phyloP scores from a whole-genome alignment of 495 filamentous ascomycete species.

The Penicillium parvum region DNA sequence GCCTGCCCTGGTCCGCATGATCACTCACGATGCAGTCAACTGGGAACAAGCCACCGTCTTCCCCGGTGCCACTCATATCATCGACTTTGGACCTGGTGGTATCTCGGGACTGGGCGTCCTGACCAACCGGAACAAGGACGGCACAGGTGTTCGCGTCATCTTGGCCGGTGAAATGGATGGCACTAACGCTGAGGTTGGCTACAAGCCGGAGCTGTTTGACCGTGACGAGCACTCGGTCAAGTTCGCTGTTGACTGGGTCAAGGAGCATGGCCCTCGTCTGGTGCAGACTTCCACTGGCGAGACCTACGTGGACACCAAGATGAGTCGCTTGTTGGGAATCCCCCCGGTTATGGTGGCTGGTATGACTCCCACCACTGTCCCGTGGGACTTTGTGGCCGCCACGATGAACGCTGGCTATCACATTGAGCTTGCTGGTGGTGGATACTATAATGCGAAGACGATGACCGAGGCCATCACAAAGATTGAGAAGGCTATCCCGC shows the following conservation, averaged over 20 bases:
- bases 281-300: conserved; percentile 81
- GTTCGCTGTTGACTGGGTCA: conserved; percentile 97
- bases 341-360: conserved; percentile 91
- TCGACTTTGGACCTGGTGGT: conserved; percentile 95
- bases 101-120: conserved; percentile 95
- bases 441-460: conserved; percentile 86
- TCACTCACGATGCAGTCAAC: conserved; percentile 84
- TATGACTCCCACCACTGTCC: conserved; percentile 92
- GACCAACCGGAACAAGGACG: conserved; percentile 97
- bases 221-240: conserved; percentile 91
- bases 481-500: conserved; percentile 82
- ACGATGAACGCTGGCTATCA: conserved; percentile 95
- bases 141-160: conserved; percentile 92
- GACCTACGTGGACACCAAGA: conserved; percentile 95
- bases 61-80: conserved; percentile 81
- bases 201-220: conserved; percentile 96
- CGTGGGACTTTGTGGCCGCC: conserved; percentile 94
- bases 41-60: conserved; percentile 94
- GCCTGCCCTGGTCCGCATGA: conserved; percentile 81
- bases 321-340: conserved; percentile 86
- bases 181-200: conserved; percentile 84
- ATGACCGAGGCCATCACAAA: conserved; percentile 87
- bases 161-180: conserved; percentile 88
- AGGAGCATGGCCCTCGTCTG: conserved; percentile 84
- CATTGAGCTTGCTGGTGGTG: conserved; percentile 84